Percentiles rank a stretch among this genome's conserved stretches.
Conservation (phyloP, 352 stramenopile genomes). For the Phytophthora tubulina region DNA sequence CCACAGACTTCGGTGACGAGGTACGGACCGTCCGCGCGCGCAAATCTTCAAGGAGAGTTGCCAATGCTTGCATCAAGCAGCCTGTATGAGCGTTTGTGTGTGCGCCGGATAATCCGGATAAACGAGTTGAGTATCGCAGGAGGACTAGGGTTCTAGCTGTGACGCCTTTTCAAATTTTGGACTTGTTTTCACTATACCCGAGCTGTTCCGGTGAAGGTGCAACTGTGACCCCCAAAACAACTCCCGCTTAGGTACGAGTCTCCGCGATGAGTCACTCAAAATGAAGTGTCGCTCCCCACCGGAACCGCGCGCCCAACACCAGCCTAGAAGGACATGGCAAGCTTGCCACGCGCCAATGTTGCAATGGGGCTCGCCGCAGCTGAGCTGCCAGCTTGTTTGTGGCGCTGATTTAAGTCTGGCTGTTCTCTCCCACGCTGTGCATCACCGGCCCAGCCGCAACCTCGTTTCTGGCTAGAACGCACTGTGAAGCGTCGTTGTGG, state of each 20-base stretch:
- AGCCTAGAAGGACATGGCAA: background rate
- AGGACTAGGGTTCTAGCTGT: background rate
- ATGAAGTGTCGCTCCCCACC: slow-evolving; percentile 20
- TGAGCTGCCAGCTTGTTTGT: background rate
- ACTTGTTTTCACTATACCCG: slow-evolving; percentile 19
- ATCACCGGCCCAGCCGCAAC: slow-evolving; percentile 17
- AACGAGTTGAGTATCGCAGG: background rate
- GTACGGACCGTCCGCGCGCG: slow-evolving; percentile 5
- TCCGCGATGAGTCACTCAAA: background rate
- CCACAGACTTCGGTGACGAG: slow-evolving; percentile 10
- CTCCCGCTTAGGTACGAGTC: slow-evolving; percentile 6
- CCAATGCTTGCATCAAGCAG: slow-evolving; percentile 23
- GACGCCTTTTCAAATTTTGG: slow-evolving; percentile 16
- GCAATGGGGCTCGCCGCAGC: background rate
- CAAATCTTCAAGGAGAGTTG: slow-evolving; percentile 40
- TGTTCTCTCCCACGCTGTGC: slow-evolving; percentile 34
- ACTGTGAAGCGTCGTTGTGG: slow-evolving; percentile 31
- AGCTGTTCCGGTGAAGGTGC: slow-evolving; percentile 12
- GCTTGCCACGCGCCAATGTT: background rate
- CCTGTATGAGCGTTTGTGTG: slow-evolving; percentile 12
- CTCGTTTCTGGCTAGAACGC: slow-evolving; percentile 34
- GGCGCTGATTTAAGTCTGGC: slow-evolving; percentile 17
- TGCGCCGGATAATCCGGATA: slow-evolving; percentile 22
- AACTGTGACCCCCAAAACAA: slow-evolving; percentile 6
- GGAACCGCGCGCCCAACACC: slow-evolving; percentile 23